Conservation (phyloP, 2,329 filamentous ascomycete genomes). For the Fusarium duplospermum region DNA sequence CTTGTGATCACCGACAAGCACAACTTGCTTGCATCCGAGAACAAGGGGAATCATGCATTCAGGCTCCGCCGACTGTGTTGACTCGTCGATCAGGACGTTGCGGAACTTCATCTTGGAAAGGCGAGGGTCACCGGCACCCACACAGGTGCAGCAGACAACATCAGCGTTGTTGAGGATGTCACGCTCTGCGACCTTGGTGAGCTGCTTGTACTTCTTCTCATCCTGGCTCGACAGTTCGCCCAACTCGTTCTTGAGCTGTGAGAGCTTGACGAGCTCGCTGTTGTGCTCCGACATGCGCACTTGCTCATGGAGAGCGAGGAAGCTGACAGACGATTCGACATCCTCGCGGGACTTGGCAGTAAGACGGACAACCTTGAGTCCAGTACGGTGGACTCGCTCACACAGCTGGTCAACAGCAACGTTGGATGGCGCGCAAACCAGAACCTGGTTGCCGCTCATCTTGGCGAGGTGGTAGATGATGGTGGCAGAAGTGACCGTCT, state of each 20-base stretch:
- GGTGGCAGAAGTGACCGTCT: conserved; percentile 97
- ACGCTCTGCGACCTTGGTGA: conserved; percentile 92
- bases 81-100: conserved; percentile 97
- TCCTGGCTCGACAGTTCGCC: conserved; percentile 95
- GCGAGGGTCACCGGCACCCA: conserved; percentile 95
- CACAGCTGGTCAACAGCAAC: conserved; percentile 98
- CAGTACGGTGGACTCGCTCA: conserved; percentile 94
- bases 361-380: conserved; percentile 94
- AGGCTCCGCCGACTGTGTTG: conserved; percentile 96
- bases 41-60: conserved; percentile 99
- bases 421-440: conserved; percentile 98
- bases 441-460: conserved; percentile 91
- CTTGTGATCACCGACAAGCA: conserved; percentile 98
- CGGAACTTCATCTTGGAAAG: conserved; percentile 98
- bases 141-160: conserved; percentile 98
- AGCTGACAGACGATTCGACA: conserved; percentile 97
- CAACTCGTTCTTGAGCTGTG: conserved; percentile 90
- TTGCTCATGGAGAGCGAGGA: conserved; percentile 94
- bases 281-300: conserved; percentile 98
- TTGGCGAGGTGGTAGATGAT: conserved; percentile 98
- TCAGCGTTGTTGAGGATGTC: conserved; percentile 96
- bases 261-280: conserved; percentile 89
- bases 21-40: conserved; percentile 97
- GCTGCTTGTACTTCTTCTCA: conserved; percentile 97
- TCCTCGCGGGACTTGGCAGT: conserved; percentile 99